Conservation (phyloP, 805 yeast genomes). For the Lipomyces kockii region DNA sequence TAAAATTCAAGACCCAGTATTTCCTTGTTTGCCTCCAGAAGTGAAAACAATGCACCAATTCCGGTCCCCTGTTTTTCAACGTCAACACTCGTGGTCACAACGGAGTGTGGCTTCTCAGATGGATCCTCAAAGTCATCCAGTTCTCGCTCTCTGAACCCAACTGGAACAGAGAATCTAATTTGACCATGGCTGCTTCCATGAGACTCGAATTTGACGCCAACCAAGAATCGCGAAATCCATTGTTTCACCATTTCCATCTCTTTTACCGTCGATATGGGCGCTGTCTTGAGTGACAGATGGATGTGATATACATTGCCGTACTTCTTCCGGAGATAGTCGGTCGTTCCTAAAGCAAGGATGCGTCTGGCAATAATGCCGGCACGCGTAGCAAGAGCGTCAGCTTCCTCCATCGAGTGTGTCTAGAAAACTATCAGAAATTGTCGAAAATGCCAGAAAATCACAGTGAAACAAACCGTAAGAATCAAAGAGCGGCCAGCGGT, state of each 20-base stretch:
- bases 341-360: constrained; percentile 43
- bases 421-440: constrained; percentile 40
- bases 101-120: too few relatives aligned
- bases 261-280: neutral
- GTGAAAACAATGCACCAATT: constrained; percentile 1
- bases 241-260: neutral
- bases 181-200: constrained; percentile 28
- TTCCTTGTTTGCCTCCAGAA: constrained; percentile 6
- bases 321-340: constrained; percentile 36
- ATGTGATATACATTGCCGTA: constrained; percentile 41
- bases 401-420: constrained; percentile 48
- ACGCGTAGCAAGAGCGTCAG: constrained; percentile 44
- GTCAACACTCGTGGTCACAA: constrained; percentile 2
- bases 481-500: constrained; percentile 42
- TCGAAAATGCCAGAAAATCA: too few relatives aligned
- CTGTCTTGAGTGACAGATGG: constrained; percentile 37
- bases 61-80: constrained; percentile 19
- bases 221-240: constrained; percentile 34
- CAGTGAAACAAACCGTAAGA: constrained; percentile 32
- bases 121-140: constrained; percentile 1
- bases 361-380: constrained; percentile 43
- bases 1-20: constrained; percentile 37
- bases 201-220: constrained; percentile 16
- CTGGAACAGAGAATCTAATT: constrained; percentile 33
- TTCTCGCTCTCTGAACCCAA: neutral